These are phyloP conservation scores for Austroboletus eburneus DNA, from an alignment of 768 basidiomycete species.

Conservation along the genomic window DNA sequence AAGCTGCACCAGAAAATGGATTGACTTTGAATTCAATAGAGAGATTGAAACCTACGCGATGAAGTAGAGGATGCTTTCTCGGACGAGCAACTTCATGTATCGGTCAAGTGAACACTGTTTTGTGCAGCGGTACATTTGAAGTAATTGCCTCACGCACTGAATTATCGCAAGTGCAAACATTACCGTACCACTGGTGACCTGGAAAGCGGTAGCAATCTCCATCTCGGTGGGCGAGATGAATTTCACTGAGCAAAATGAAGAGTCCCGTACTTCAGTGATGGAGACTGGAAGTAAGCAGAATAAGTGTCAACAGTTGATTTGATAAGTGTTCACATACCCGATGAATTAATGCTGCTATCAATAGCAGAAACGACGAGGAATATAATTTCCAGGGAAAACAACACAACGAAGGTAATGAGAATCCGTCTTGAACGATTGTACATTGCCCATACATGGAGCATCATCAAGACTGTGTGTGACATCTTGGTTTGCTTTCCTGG, in stretches of 20 bases:
- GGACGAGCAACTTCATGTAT: conserved; percentile 4
- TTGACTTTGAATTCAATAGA: too few relatives aligned
- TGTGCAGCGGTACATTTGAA: not conserved
- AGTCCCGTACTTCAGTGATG: not conserved
- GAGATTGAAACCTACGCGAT: not conserved
- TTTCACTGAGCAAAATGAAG: not conserved
- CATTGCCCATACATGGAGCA: conserved; percentile 10
- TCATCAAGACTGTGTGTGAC: not conserved
- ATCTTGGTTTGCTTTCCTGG: not conserved
- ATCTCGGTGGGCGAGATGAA: too few relatives aligned
- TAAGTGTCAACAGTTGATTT: not conserved
- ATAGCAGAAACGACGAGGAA: not conserved
- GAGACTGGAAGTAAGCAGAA: too few relatives aligned
- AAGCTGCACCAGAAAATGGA: not conserved
- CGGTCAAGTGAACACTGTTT: conserved; percentile 4
- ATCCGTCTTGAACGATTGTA: conserved; percentile 5
- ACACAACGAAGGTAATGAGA: not conserved
- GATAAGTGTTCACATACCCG: not conserved
- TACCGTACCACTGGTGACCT: too few relatives aligned
- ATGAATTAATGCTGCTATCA: too few relatives aligned
- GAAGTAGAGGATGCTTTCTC: conserved; percentile 11
- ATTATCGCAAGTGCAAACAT: too few relatives aligned
- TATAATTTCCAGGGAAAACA: not conserved
- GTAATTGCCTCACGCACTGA: too few relatives aligned
- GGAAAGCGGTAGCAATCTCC: too few relatives aligned